phyloP scores from a whole-genome alignment of 345 rosid species.

The Brassica cretica region DNA sequence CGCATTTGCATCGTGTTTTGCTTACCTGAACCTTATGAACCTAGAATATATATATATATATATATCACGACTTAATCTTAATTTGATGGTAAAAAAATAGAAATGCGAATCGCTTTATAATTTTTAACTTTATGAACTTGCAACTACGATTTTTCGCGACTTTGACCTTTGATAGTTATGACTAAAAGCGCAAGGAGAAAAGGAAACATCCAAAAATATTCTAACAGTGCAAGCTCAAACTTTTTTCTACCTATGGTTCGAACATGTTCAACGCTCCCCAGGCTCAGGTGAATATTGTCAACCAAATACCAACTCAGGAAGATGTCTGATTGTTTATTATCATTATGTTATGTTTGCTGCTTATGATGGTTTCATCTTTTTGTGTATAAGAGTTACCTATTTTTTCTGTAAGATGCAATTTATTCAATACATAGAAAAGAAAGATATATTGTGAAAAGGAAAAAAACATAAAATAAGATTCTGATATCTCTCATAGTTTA shows the following conservation, averaged over 20 bases:
- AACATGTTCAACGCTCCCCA: background rate
- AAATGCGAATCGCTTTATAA: background rate
- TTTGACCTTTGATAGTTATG: background rate
- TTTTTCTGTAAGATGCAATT: background rate
- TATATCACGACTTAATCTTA: background rate
- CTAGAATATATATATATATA: background rate
- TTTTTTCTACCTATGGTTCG: background rate
- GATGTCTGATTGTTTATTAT: background rate
- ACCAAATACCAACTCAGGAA: background rate
- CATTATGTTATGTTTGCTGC: background rate
- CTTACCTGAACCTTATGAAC: background rate
- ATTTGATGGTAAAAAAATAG: background rate
- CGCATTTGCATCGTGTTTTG: background rate
- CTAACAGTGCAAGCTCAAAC: background rate
- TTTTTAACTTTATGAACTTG: background rate
- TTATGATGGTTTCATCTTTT: background rate
- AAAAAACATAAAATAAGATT: background rate
- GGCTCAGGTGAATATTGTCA: background rate
- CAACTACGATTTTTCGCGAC: background rate
- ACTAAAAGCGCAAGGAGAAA: background rate
- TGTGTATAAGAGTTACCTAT: background rate
- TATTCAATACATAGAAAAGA: background rate
- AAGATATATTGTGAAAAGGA: background rate
- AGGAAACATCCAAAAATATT: background rate
- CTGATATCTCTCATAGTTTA: constrained; percentile 2